A percentile compares a stretch with the other conserved stretches of the same genome.
phyloP scores from a whole-genome alignment of 257 asterid genomes.

The Anisodus tanguticus region DNA sequence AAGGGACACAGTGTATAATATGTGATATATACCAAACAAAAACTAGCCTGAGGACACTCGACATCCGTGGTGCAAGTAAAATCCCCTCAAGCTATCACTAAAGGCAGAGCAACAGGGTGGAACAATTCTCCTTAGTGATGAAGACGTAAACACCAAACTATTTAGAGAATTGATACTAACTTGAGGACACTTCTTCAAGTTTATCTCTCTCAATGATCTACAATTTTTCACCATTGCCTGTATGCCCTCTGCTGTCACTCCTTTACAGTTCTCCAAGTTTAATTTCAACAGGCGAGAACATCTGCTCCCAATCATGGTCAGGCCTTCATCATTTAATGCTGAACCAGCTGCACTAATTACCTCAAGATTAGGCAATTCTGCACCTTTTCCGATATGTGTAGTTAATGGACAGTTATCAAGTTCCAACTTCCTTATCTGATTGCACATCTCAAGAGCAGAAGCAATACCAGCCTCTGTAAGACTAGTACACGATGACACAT shows the following conservation, averaged over 20 bases:
- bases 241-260: constrained; percentile 30
- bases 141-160: constrained; percentile 31
- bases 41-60: constrained; percentile 13
- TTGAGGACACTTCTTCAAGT: constrained; percentile 28
- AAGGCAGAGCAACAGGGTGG: constrained; percentile 27
- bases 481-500: constrained; percentile 24
- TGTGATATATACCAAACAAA: not conserved
- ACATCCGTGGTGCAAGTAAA: constrained; percentile 36
- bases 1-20: not conserved
- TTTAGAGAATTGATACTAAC: constrained; percentile 19
- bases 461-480: constrained; percentile 32
- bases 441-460: constrained; percentile 31
- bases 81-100: constrained; percentile 27
- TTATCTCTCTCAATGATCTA: constrained; percentile 32
- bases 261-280: constrained; percentile 25
- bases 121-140: constrained; percentile 34
- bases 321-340: constrained; percentile 28
- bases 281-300: constrained; percentile 31
- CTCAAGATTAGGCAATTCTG: constrained; percentile 33
- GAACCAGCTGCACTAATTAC: constrained; percentile 29
- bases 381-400: constrained; percentile 22
- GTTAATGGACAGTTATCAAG: constrained; percentile 3
- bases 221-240: constrained; percentile 26
- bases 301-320: constrained; percentile 31
- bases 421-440: constrained; percentile 25